These are phyloP conservation scores for Colletotrichum cordylinicola DNA, from an alignment of 2,329 filamentous ascomycete species.

Conservation along the genomic window DNA sequence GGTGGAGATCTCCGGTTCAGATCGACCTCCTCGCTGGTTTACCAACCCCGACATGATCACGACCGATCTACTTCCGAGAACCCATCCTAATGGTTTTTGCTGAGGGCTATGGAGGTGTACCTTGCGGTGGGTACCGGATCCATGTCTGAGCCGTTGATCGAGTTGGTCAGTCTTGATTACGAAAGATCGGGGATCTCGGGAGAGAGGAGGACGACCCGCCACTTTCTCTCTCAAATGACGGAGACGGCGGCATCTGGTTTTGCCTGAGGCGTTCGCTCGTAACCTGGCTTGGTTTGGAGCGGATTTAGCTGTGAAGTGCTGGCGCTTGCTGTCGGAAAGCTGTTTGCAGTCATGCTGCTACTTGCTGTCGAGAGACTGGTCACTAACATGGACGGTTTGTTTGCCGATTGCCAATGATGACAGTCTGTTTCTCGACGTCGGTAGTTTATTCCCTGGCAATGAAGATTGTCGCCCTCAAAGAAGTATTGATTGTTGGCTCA, in stretches of 20 bases:
- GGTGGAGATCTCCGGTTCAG: not conserved
- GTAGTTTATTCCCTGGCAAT: not conserved
- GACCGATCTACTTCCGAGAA: not conserved
- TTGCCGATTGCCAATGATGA: no score
- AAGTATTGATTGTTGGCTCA: not conserved
- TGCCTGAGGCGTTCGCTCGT: not conserved
- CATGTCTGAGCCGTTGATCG: not conserved
- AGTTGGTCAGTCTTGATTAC: not conserved
- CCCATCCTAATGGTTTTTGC: not conserved
- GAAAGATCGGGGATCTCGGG: no score
- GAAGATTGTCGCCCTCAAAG: not conserved
- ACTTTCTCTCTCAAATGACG: no score
- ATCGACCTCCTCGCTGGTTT: not conserved
- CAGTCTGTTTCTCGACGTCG: not conserved
- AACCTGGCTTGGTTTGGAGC: no score
- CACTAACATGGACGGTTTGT: not conserved
- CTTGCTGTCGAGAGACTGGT: not conserved
- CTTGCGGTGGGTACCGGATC: not conserved
- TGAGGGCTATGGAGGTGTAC: not conserved
- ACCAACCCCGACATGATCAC: not conserved
- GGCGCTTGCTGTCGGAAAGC: no score
- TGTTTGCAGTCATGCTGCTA: no score
- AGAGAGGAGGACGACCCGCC: no score
- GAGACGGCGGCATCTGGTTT: not conserved
- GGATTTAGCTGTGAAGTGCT: no score